A percentile compares a stretch with the other conserved stretches of the same genome.
These are phyloP conservation scores for Penicillium janthinellum DNA, from an alignment of 2,329 filamentous ascomycete genomes.

Conservation along the genomic window DNA sequence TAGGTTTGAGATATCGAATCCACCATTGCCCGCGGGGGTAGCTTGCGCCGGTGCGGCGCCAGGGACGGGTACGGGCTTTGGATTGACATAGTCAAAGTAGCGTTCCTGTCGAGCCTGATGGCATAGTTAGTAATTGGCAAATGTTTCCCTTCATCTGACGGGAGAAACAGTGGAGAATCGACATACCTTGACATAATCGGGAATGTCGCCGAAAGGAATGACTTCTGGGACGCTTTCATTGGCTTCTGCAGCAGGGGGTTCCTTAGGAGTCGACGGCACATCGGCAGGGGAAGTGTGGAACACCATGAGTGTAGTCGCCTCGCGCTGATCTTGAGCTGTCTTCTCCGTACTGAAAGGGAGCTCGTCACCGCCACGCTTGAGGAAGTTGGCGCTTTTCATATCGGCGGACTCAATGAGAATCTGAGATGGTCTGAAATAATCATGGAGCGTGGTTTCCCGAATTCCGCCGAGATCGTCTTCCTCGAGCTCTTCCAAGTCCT, in stretches of 20 bases:
- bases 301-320: constrained; percentile 51
- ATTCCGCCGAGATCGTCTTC: constrained; percentile 60
- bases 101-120: constrained; percentile 44
- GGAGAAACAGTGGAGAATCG: background rate
- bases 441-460: constrained; percentile 44
- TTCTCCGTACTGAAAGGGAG: constrained; percentile 45
- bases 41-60: constrained; percentile 24
- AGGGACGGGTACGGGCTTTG: constrained; percentile 30
- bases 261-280: constrained; percentile 50
- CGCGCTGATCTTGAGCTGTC: constrained; percentile 49
- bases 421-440: constrained; percentile 37
- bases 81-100: constrained; percentile 42
- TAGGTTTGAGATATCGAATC: constrained; percentile 44
- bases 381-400: constrained; percentile 36
- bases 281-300: constrained; percentile 50
- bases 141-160: background rate
- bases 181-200: constrained; percentile 45
- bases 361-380: constrained; percentile 47
- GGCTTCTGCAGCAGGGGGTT: constrained; percentile 43
- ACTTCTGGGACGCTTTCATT: constrained; percentile 41
- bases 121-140: constrained; percentile 12
- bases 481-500: constrained; percentile 59
- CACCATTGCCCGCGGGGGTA: constrained; percentile 18
- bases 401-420: constrained; percentile 45
- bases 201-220: constrained; percentile 47